Evolutionary conservation across 306 rosid genomes (phyloP).

Genomic region (Quercus agrifolia): DNA sequence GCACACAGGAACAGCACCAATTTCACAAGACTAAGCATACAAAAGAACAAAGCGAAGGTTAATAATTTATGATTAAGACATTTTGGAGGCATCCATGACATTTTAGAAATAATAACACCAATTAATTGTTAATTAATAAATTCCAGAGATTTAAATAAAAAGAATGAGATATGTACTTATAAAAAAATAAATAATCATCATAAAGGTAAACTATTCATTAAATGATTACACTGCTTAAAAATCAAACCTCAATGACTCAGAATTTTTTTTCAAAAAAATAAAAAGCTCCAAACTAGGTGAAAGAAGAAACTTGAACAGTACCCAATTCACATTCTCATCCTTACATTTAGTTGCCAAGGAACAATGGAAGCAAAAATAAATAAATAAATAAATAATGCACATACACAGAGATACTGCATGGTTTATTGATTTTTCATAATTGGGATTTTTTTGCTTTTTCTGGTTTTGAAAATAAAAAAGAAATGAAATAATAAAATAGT

Average conservation of each 20-base stretch:
- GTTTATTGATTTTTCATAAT: neutral
- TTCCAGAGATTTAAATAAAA: neutral
- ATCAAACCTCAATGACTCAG: no score
- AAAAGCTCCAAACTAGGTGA: neutral
- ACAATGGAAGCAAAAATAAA: neutral
- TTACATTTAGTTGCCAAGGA: neutral
- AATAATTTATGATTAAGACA: neutral
- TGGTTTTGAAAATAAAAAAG: no score
- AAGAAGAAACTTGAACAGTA: neutral
- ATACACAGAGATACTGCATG: neutral
- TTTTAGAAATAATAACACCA: neutral
- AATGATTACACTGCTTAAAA: no score
- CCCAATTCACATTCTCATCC: neutral
- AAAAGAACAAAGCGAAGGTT: conserved; percentile 5
- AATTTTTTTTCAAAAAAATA: no score
- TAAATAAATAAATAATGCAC: neutral
- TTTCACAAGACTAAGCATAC: conserved; percentile 6
- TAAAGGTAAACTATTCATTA: no score
- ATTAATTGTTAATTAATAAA: neutral
- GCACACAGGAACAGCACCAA: conserved; percentile 22
- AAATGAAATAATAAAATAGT: no score
- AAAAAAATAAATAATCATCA: no score
- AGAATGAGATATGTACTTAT: no score
- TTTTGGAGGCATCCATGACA: neutral
- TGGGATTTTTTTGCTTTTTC: neutral